Percentiles rank a stretch among this genome's conserved stretches.
Conservation (phyloP, 2,329 filamentous ascomycete species). For the Pseudogymnoascus pannorum region DNA sequence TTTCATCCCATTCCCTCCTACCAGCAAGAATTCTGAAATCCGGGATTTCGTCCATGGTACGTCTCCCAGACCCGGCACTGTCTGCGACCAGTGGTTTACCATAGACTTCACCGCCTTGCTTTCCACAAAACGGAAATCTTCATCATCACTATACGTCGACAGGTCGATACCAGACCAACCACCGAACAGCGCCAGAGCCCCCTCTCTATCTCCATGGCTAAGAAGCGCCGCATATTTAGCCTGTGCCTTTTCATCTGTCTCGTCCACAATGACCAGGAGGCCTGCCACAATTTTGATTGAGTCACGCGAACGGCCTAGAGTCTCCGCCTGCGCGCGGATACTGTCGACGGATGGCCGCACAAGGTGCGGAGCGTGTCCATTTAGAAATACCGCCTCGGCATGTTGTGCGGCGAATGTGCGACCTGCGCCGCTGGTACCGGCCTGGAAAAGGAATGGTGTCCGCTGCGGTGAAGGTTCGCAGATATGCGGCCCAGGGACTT, state of each 20-base stretch:
- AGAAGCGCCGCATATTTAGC: constrained; percentile 56
- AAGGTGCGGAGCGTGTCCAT: constrained; percentile 52
- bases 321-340: constrained; percentile 48
- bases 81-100: constrained; percentile 38
- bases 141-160: constrained; percentile 46
- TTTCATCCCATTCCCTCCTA: constrained; percentile 56
- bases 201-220: constrained; percentile 55
- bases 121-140: constrained; percentile 45
- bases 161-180: constrained; percentile 32
- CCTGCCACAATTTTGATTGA: constrained; percentile 64
- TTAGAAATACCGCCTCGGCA: constrained; percentile 63
- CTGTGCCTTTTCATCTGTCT: constrained; percentile 58
- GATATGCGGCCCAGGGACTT: constrained; percentile 54
- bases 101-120: constrained; percentile 36
- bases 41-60: constrained; percentile 59
- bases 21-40: constrained; percentile 58
- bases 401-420: constrained; percentile 60
- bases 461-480: constrained; percentile 58
- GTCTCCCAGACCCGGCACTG: constrained; percentile 52
- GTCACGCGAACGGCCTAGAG: constrained; percentile 46
- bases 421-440: constrained; percentile 58
- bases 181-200: constrained; percentile 62
- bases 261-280: constrained; percentile 58
- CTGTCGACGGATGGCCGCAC: constrained; percentile 55
- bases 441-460: constrained; percentile 61